Conservation (phyloP, 208 protist genomes). For the Kentomonas sorsogonicus region DNA sequence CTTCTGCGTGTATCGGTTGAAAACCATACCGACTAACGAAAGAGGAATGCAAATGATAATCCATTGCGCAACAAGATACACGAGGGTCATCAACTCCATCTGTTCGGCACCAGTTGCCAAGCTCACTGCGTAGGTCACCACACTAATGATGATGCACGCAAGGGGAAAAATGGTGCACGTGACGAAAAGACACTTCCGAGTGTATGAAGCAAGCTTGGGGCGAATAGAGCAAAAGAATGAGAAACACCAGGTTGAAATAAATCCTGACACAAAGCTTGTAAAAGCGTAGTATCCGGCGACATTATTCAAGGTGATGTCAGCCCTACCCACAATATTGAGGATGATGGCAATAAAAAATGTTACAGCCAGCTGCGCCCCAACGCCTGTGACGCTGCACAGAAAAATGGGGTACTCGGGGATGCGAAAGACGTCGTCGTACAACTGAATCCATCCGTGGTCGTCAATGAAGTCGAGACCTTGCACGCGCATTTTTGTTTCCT, state of each 20-base stretch:
- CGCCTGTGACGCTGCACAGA: slow-evolving; percentile 81
- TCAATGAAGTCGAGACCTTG: slow-evolving; percentile 62
- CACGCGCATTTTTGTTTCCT: slow-evolving; percentile 35
- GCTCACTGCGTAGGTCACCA: too few relatives aligned
- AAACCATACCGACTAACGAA: slow-evolving; percentile 81
- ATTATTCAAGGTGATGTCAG: slow-evolving; percentile 16
- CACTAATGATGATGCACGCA: too few relatives aligned
- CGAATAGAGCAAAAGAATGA: too few relatives aligned
- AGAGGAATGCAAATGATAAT: slow-evolving; percentile 80
- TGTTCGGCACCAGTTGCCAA: too few relatives aligned
- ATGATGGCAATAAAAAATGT: slow-evolving; percentile 16
- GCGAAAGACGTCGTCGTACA: slow-evolving; percentile 95
- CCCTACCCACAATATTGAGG: slow-evolving; percentile 16
- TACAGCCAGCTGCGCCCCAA: slow-evolving; percentile 46
- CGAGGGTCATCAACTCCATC: slow-evolving; percentile 51
- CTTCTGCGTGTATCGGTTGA: slow-evolving; percentile 56
- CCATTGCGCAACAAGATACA: slow-evolving; percentile 70
- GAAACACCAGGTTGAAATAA: too few relatives aligned
- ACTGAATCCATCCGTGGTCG: slow-evolving; percentile 94
- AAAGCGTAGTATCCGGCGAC: too few relatives aligned
- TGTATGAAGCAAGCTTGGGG: too few relatives aligned
- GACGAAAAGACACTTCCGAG: too few relatives aligned
- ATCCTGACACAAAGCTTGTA: too few relatives aligned
- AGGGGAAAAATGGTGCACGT: too few relatives aligned
- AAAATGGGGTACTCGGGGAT: slow-evolving; percentile 55